phyloP scores from a whole-genome alignment of 805 yeast species.

The Wickerhamiella galacta region DNA sequence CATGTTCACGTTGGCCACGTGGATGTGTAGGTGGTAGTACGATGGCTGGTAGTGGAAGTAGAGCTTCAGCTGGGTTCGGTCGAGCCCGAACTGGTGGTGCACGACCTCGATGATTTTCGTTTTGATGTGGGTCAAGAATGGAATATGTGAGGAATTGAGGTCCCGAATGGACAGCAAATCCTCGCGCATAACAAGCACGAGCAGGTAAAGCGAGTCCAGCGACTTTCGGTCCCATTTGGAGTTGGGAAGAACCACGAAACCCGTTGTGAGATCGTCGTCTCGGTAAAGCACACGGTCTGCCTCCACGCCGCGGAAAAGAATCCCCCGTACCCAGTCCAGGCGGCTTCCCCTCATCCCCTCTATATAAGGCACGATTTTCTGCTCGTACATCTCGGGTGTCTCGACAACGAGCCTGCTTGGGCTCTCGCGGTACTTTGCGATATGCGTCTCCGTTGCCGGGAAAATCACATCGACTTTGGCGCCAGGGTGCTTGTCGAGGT shows the following conservation, averaged over 20 bases:
- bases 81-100: conserved; percentile 31
- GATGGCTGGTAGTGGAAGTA: conserved; percentile 90
- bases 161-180: conserved; percentile 68
- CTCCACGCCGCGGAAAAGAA: conserved; percentile 67
- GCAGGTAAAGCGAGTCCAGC: conserved; percentile 54
- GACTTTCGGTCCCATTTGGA: conserved; percentile 82
- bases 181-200: conserved; percentile 52
- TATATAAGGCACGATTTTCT: conserved; percentile 57
- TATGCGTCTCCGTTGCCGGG: conserved; percentile 82
- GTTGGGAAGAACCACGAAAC: conserved; percentile 74
- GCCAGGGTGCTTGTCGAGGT: conserved; percentile 30
- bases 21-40: conserved; percentile 89
- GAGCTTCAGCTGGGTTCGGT: conserved; percentile 43
- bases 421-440: conserved; percentile 55
- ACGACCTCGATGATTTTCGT: conserved; percentile 33
- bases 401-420: conserved; percentile 48
- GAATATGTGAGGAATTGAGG: conserved; percentile 39
- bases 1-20: conserved; percentile 60
- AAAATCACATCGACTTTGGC: conserved; percentile 62
- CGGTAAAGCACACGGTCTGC: conserved; percentile 61
- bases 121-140: conserved; percentile 36
- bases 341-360: conserved; percentile 59
- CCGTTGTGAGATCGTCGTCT: conserved; percentile 35
- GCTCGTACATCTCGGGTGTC: conserved; percentile 58
- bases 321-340: conserved; percentile 79